These are phyloP conservation scores for Hansenula lynferdii DNA, from an alignment of 1,139 yeast genomes.

Conservation along the genomic window DNA sequence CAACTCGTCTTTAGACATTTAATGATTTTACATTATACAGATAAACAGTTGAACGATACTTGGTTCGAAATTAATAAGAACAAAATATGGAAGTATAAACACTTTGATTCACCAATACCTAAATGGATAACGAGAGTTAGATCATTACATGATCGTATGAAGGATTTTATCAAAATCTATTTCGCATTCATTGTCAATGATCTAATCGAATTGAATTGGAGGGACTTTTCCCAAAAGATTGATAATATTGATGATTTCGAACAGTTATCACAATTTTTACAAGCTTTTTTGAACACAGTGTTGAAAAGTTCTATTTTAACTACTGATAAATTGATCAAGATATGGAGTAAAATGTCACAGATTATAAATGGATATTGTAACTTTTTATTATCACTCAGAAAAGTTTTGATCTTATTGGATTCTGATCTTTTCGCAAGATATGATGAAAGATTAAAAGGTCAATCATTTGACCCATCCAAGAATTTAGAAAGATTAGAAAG, in stretches of 20 bases:
- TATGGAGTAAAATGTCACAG: conserved; percentile 41
- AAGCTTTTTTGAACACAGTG: conserved; percentile 58
- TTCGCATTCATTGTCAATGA: conserved; percentile 54
- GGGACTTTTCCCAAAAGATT: conserved; percentile 31
- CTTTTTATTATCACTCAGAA: conserved; percentile 50
- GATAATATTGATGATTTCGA: conserved; percentile 40
- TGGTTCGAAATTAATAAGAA: conserved; percentile 75
- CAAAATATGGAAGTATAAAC: conserved; percentile 56
- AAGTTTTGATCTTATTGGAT: conserved; percentile 50
- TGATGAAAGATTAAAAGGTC: conserved; percentile 34
- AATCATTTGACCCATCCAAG: conserved; percentile 35
- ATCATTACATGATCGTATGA: conserved; percentile 57
- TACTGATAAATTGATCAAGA: conserved; percentile 47
- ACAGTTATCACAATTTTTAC: conserved; percentile 44
- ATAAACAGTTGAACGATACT: conserved; percentile 53
- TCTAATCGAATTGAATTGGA: conserved; percentile 57
- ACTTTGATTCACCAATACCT: conserved; percentile 36
- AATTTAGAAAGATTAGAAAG: conserved; percentile 38
- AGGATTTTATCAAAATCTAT: conserved; percentile 52
- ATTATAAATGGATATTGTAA: conserved; percentile 50
- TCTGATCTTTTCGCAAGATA: conserved; percentile 39
- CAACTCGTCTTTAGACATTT: conserved; percentile 77
- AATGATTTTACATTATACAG: conserved; percentile 56
- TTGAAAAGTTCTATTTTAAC: conserved; percentile 68
- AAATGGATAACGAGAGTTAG: conserved; percentile 58